A percentile compares a stretch with the other conserved stretches of the same genome.
Evolutionary conservation across 345 rosid species (phyloP).

Genomic region (Anacardium occidentale): DNA sequence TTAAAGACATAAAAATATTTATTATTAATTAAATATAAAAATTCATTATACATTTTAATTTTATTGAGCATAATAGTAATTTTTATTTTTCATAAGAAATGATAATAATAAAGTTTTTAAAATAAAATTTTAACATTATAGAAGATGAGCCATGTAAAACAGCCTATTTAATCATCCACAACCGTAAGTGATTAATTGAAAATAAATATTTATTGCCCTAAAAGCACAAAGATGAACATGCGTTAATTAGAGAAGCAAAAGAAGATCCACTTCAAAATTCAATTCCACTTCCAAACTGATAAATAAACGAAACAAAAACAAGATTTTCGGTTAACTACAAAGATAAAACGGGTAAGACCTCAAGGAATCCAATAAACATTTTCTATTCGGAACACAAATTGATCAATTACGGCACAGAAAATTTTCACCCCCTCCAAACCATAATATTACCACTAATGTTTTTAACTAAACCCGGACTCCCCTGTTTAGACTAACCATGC

Average conservation of each 20-base stretch:
- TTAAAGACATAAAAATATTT: too few species aligned
- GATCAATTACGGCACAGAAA: background rate
- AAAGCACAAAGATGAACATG: too few species aligned
- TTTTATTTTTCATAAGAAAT: too few species aligned
- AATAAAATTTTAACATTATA: too few species aligned
- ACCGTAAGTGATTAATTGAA: too few species aligned
- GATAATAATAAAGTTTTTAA: too few species aligned
- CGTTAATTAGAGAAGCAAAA: background rate
- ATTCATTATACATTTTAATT: too few species aligned
- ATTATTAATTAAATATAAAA: too few species aligned
- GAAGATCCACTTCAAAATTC: slow-evolving; percentile 11
- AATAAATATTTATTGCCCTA: too few species aligned
- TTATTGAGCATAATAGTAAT: too few species aligned
- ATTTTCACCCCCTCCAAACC: background rate
- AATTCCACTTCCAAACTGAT: background rate
- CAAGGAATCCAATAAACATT: background rate
- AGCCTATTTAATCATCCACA: too few species aligned
- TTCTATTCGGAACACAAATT: background rate
- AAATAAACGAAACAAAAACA: background rate
- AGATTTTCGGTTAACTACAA: slow-evolving; percentile 4
- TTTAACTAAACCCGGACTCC: slow-evolving; percentile 40
- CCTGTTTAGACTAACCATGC: slow-evolving; percentile 71
- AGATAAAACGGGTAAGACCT: background rate
- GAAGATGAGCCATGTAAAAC: too few species aligned
- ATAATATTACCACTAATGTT: background rate